These are phyloP conservation scores for Zymoseptoria pseudotritici DNA, from an alignment of 2,329 filamentous ascomycete genomes.

Conservation along the genomic window DNA sequence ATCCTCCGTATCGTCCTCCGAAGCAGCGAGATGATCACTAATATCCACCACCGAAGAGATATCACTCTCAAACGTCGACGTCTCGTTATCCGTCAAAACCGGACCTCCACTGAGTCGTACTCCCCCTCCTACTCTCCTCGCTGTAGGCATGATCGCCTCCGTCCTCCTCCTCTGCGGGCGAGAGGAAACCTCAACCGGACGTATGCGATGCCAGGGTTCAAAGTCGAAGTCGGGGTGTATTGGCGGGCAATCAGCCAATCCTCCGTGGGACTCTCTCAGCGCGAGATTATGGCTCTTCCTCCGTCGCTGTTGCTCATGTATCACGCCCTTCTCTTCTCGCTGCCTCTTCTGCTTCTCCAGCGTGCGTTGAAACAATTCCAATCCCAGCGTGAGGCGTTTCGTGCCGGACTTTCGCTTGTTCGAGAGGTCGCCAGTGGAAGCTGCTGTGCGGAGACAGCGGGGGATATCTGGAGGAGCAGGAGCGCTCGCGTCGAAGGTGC, in stretches of 20 bases:
- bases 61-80: slow-evolving; percentile 37
- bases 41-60: slow-evolving; percentile 43
- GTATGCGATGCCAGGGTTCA: background rate
- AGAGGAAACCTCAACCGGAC: background rate
- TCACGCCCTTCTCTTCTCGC: slow-evolving; percentile 28
- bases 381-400: slow-evolving; percentile 32
- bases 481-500: background rate
- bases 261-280: slow-evolving; percentile 4
- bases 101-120: slow-evolving; percentile 25
- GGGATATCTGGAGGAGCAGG: too few species aligned
- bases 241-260: slow-evolving; percentile 56
- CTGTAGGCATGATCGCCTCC: slow-evolving; percentile 42
- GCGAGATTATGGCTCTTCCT: slow-evolving; percentile 26
- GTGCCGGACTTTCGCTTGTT: background rate
- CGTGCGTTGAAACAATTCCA: slow-evolving; percentile 38
- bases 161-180: background rate
- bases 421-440: background rate
- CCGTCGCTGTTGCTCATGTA: slow-evolving; percentile 2
- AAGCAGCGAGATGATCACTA: slow-evolving; percentile 48
- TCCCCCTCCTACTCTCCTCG: slow-evolving; percentile 38
- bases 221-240: background rate
- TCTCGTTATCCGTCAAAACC: slow-evolving; percentile 32
- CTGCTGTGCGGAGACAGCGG: background rate
- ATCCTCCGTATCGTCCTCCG: slow-evolving; percentile 40
- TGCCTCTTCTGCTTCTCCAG: slow-evolving; percentile 32